Evolutionary conservation across 768 basidiomycete genomes (phyloP), one percentile per base, ranked within the genome.

Genomic region (Boletus rubropictus): DNA sequence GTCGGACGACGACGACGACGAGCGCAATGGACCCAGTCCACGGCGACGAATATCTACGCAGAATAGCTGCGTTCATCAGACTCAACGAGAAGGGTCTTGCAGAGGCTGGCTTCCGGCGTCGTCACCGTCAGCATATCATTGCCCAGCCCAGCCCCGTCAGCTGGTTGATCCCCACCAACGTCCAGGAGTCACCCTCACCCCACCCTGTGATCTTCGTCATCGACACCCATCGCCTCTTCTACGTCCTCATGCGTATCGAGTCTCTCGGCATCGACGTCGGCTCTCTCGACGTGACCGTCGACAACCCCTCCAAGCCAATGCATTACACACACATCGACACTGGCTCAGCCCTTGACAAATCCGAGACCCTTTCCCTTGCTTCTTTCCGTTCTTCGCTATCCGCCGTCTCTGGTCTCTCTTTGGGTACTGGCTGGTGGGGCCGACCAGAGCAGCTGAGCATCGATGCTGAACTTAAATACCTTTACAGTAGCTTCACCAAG

Each of bases 401-500:
- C 27, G 79, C 74, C 15, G 81, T 92, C 27, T 90, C 89, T 25
- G 75, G 71, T 27, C 71, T 90, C 24, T 91, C 89, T 0, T 70
- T 94, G 28, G 81, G 86, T 25, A 72, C 67, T 5, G 73, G 79
- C 42, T 89, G 86, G 86, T 92, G 86, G 86, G 68, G 75, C 36
- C 71, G 74, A 50, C 62, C 76, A 5, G 75, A 81, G 47, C 78
- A 77, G 31, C 78, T 76, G 10, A 76, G 61, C 50, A 67, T 86
- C 54, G 85, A 92, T 46, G 61, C 72, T 3, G 86, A 91, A 58
- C 81, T 95, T 64, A 91, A 82, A 63, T 90, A 83, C 65, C 76
- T 94, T 52, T 95, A 82, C 70, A 90, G 89, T 62, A 79, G 83
- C 61, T 90, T 95, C 71, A 96, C 90, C 36, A 91, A 88, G 67